A percentile compares a stretch with the other conserved stretches of the same genome.
phyloP scores from a whole-genome alignment of 805 yeast genomes.

The Wickerhamiella parazyma region DNA sequence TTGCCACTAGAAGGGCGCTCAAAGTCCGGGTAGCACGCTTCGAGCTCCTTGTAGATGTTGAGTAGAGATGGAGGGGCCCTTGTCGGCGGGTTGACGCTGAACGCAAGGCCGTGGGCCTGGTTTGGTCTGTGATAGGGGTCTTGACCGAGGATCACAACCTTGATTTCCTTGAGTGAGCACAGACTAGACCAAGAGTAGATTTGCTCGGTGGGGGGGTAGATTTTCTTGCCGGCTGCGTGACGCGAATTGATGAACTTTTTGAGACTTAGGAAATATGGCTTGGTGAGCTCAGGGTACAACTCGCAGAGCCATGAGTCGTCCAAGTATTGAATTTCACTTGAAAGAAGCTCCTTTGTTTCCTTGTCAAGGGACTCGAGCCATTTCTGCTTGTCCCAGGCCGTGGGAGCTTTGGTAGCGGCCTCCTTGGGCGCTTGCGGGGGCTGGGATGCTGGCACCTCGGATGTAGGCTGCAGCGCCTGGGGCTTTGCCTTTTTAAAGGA shows the following conservation, averaged over 20 bases:
- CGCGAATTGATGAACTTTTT: constrained; percentile 49
- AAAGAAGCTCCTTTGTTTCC: constrained; percentile 40
- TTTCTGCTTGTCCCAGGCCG: constrained; percentile 30
- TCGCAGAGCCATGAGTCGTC: constrained; percentile 68
- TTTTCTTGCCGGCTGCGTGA: constrained; percentile 31
- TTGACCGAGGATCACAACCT: constrained; percentile 79
- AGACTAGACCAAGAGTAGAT: constrained; percentile 85
- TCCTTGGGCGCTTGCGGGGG: too few relatives aligned
- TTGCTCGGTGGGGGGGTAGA: constrained; percentile 67
- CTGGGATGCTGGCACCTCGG: too few relatives aligned
- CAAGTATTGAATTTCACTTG: constrained; percentile 54
- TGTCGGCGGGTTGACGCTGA: constrained; percentile 75
- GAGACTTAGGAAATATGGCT: constrained; percentile 68
- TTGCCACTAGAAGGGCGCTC: constrained; percentile 42
- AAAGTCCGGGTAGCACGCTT: constrained; percentile 56
- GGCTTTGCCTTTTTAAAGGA: constrained; percentile 25
- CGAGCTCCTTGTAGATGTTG: constrained; percentile 72
- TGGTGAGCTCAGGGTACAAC: constrained; percentile 57
- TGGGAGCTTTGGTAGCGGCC: too few relatives aligned
- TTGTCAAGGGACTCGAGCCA: constrained; percentile 39
- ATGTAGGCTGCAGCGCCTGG: too few relatives aligned
- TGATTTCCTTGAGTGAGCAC: constrained; percentile 62
- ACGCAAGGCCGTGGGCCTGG: constrained; percentile 96
- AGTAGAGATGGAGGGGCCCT: constrained; percentile 77
- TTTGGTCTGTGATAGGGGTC: constrained; percentile 89